Base-by-base conservation (phyloP, 2,329 filamentous ascomycete species). In the Paramyrothecium sp. region DNA sequence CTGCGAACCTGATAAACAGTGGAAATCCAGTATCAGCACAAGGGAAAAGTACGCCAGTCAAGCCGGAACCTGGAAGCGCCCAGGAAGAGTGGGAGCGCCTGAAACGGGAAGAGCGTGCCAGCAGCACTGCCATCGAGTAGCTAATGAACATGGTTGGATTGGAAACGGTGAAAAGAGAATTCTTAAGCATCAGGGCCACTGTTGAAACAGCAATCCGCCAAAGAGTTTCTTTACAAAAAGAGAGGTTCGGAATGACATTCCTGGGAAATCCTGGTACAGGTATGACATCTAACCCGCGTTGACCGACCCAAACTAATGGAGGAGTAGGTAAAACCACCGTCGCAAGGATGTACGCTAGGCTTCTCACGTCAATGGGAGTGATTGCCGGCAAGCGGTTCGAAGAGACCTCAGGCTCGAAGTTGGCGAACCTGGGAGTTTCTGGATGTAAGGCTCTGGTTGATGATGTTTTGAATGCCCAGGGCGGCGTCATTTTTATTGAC, bases 401-500 rank as follows among this genome's bases (percentile, higher is more conserved):
- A 12, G 56, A 58, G 33, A 55, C 53, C 10, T 41, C 53, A 5
- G 56, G 56, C 16, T n/a, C 47, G 10, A 22, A n/a, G n/a, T 7
- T 20, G 13, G n/a, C 13, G 3, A 23, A 16, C 7, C n/a, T 16
- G 5, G 47, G 47, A 7, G 22, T 50, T 16, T 30, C 26, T 30
- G 26, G 26, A 10, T 30, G 26, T 30, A 50, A 50, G 19, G n/a
- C n/a, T 3, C 13, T 20, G n/a, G 22, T 20, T 22, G 21, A 50
- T 16, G 47, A 7, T 16, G 22, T 50, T 19, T 21, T 49, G 12
- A 50, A 53, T 41, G 20, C 13, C 19, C 23, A 54, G n/a, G 88
- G 88, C 1, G 89, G 89, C 0, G 85, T 85, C 0, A 67, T 89
- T 8, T 91, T 91, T 66, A 85, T 91, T 41, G 89, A 92, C 60